A percentile compares a stretch with the other conserved stretches of the same genome.
Evolutionary conservation across 768 basidiomycete species (phyloP).

Genomic region (Paxillus involutus): DNA sequence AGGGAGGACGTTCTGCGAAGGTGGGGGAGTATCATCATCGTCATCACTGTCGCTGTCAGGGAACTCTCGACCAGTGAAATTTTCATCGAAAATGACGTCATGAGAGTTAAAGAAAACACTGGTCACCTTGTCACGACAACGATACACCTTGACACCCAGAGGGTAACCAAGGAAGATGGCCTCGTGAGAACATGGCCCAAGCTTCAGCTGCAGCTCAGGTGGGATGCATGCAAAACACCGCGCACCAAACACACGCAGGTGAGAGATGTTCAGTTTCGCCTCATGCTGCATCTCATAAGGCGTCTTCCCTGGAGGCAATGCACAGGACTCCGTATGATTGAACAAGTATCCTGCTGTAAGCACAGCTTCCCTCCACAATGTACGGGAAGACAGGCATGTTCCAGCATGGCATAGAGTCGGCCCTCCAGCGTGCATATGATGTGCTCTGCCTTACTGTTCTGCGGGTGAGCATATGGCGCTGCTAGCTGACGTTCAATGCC

Average conservation of each 20-base stretch:
- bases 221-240: constrained; percentile 1
- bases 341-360: too few relatives aligned
- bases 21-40: too few relatives aligned
- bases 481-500: too few relatives aligned
- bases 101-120: not conserved
- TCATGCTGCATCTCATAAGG: not conserved
- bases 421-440: too few relatives aligned
- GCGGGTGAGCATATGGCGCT: too few relatives aligned
- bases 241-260: not conserved
- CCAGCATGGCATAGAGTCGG: too few relatives aligned
- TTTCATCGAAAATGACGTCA: constrained; percentile 2
- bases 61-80: not conserved
- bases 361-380: too few relatives aligned
- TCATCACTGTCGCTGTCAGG: too few relatives aligned
- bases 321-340: not conserved
- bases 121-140: not conserved
- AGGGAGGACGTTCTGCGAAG: too few relatives aligned
- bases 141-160: not conserved
- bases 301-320: not conserved
- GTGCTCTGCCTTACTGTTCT: too few relatives aligned
- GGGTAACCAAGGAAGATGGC: constrained; percentile 4
- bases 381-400: too few relatives aligned
- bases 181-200: not conserved
- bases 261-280: not conserved
- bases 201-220: not conserved